phyloP scores from a whole-genome alignment of 2,329 filamentous ascomycete genomes.

The Penicillium occitanis region DNA sequence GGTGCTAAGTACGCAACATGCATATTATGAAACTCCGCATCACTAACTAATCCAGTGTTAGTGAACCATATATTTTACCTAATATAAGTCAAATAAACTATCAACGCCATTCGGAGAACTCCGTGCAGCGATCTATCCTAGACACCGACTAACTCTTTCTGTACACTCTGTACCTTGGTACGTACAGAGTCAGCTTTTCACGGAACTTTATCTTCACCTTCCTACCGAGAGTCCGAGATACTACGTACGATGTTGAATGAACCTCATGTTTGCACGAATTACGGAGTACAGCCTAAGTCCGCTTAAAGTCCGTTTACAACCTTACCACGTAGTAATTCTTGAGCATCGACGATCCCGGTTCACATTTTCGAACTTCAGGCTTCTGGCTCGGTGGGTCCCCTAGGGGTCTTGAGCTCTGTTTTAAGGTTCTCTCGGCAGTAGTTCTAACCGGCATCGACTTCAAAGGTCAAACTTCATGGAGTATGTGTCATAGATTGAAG shows the following conservation, averaged over 20 bases:
- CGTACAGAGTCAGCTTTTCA: not conserved
- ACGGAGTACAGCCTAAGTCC: not conserved
- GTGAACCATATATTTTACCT: not conserved
- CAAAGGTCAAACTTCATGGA: not conserved
- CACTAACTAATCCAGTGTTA: not conserved
- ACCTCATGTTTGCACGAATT: not conserved
- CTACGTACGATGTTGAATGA: not conserved
- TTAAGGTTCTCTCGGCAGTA: not conserved
- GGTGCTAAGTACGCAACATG: not conserved
- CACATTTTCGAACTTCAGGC: not conserved
- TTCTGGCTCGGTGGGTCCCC: not conserved
- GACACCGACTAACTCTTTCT: not conserved
- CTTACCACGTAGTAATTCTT: constrained; percentile 1
- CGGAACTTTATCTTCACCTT: not conserved
- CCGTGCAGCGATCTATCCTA: not conserved
- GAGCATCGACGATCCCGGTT: not conserved
- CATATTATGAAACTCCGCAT: not conserved
- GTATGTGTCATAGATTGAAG: not conserved
- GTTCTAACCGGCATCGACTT: not conserved
- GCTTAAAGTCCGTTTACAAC: not conserved
- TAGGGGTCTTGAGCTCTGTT: not conserved
- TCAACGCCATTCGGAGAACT: constrained; percentile 1
- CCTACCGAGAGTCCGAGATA: not conserved
- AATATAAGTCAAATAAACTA: not conserved
- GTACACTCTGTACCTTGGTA: not conserved